Evolutionary conservation across 1,284 basidiomycete genomes (phyloP), one percentile per base, ranked within the genome.

Genomic region (Heterobasidion irregulare): DNA sequence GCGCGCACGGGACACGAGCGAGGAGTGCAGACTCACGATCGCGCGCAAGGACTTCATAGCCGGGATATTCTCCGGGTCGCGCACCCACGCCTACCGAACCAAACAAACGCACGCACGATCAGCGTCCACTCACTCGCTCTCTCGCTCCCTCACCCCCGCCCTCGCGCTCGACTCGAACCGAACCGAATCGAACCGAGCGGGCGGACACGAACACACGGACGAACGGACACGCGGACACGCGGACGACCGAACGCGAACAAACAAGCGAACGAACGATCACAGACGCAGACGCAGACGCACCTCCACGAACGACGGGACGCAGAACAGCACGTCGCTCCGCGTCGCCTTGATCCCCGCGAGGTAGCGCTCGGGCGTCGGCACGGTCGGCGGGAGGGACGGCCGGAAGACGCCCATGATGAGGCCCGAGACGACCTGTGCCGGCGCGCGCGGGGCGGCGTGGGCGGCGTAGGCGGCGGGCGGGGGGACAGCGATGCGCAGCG

Each of bases 271-370:
- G 26, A 26, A 26, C 26, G 26, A 3, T 2, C 19, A 26, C 3
- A 26, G 26, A 26, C 26, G 26, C 19, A 26, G 26, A n/a, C n/a
- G n/a, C n/a, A 26, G 26, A 50, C 48, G 48, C 9, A 66, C 68
- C 58, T 70, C 67, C 10, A 66, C 57, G 35, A 67, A 59, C 0
- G 61, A 53, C 1, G 68, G 68, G 7, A 68, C 66, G 9, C 59
- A 61, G 49, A 58, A 63, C 10, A 65, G 52, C 18, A 60, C 57
- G n/a, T 61, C 58, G 26, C 56, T 58, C 8, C 53, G 52, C 15
- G 62, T 64, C 15, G 49, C 57, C 52, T 9, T 57, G 19, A 6
- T 58, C 2, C 16, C 53, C 10, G 48, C 36, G 16, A 54, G 38
- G 34, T 19, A 48, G 12, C 26, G 15, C 2, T 54, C 53, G 6